Conservation (phyloP, 148 eudicot species). For the Heliosperma pusillum region DNA sequence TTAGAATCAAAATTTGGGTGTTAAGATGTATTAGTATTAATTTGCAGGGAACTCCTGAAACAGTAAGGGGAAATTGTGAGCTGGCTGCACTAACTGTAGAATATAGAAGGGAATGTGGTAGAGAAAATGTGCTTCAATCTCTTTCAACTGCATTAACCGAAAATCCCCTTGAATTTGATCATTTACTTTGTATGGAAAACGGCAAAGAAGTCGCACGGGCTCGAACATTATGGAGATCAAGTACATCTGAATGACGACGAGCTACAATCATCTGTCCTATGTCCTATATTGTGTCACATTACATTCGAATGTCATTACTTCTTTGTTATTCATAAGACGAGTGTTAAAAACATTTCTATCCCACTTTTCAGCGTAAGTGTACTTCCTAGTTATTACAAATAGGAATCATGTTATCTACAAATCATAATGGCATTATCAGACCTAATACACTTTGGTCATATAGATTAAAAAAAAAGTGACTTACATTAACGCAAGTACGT, state of each 20-base stretch:
- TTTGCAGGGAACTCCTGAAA: constrained; percentile 47
- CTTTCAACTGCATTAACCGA: constrained; percentile 43
- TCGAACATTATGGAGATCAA: constrained; percentile 54
- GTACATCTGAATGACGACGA: neutral
- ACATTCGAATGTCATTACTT: neutral
- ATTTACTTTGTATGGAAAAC: constrained; percentile 36
- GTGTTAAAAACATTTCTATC: too few species aligned
- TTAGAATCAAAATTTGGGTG: neutral
- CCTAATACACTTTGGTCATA: neutral
- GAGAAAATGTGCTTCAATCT: constrained; percentile 54
- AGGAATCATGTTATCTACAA: neutral
- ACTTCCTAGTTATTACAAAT: neutral
- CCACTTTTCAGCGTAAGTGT: too few species aligned
- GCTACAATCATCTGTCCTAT: neutral
- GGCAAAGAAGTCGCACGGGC: constrained; percentile 74
- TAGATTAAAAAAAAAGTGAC: too few species aligned
- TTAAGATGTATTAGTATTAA: constrained; percentile 12
- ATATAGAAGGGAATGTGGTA: constrained; percentile 68
- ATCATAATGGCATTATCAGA: too few species aligned
- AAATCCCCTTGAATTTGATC: constrained; percentile 27
- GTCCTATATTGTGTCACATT: neutral
- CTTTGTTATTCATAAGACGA: neutral
- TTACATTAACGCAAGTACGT: too few species aligned
- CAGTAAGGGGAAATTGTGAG: constrained; percentile 49
- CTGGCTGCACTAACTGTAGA: constrained; percentile 48